phyloP scores from a whole-genome alignment of 805 yeast genomes.

The Blastobotrys muscicola region DNA sequence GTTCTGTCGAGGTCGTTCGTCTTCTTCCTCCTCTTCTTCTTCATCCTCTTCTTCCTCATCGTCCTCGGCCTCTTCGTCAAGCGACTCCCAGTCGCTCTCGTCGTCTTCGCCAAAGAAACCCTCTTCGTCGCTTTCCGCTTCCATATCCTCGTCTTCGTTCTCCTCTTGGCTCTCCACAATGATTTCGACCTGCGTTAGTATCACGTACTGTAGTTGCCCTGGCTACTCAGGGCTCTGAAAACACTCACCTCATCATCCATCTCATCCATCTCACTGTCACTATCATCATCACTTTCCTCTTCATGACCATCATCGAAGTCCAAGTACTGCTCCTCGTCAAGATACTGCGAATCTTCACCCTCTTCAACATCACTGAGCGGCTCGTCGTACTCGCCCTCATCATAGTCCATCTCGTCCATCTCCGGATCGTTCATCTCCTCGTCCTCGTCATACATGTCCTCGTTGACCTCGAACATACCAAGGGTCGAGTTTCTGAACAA shows the following conservation, averaged over 20 bases:
- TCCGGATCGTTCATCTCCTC: constrained; percentile 40
- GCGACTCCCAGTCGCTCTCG: constrained; percentile 12
- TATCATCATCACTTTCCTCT: constrained; percentile 26
- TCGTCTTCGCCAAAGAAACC: constrained; percentile 12
- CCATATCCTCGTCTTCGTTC: constrained; percentile 10
- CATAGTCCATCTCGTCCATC: constrained; percentile 23
- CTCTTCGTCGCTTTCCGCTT: constrained; percentile 12
- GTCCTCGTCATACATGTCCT: constrained; percentile 55
- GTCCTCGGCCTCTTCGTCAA: constrained; percentile 21
- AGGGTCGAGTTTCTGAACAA: constrained; percentile 79
- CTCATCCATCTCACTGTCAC: constrained; percentile 26
- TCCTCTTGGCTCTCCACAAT: constrained; percentile 12
- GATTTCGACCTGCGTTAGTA: constrained; percentile 8
- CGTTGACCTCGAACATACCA: constrained; percentile 88
- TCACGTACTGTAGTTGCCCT: too few relatives aligned
- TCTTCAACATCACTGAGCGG: constrained; percentile 18
- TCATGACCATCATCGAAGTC: constrained; percentile 30
- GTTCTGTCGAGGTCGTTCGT: constrained; percentile 6
- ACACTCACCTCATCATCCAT: constrained; percentile 28
- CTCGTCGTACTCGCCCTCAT: constrained; percentile 16
- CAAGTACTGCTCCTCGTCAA: constrained; percentile 5
- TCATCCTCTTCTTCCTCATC: constrained; percentile 20
- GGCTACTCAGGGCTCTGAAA: constrained; percentile 16
- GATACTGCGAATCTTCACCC: constrained; percentile 12
- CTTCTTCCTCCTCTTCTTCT: constrained; percentile 11